phyloP scores from a whole-genome alignment of 352 stramenopile genomes.

The Globisporangium camurandrum region DNA sequence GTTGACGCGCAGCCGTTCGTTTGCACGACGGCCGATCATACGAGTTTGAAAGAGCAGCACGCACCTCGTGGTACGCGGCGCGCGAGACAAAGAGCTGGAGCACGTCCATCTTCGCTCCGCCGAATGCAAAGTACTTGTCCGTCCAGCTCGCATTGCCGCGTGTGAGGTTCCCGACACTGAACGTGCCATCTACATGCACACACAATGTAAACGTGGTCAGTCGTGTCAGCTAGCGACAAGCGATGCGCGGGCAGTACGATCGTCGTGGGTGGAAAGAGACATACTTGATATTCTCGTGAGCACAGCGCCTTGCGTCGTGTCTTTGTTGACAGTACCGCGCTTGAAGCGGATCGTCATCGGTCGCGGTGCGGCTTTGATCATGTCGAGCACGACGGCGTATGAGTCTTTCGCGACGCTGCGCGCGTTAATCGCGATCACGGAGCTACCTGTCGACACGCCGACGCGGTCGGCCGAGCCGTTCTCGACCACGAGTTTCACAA shows the following conservation, averaged over 20 bases:
- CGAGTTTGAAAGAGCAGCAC: neutral
- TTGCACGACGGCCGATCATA: too few species aligned
- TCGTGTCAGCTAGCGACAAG: too few species aligned
- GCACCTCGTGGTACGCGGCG: constrained; percentile 72
- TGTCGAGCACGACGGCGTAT: constrained; percentile 58
- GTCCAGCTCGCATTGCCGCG: constrained; percentile 69
- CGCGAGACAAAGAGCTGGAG: constrained; percentile 81
- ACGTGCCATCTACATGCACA: constrained; percentile 55
- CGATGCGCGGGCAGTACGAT: too few species aligned
- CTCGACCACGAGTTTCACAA: constrained; percentile 79
- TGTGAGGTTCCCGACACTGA: constrained; percentile 77
- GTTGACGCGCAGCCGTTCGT: too few species aligned
- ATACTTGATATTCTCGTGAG: constrained; percentile 80
- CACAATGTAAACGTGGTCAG: too few species aligned
- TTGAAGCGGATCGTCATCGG: constrained; percentile 72
- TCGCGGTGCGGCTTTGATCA: constrained; percentile 72
- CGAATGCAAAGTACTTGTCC: constrained; percentile 78
- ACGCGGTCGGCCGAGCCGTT: constrained; percentile 66
- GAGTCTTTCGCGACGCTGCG: constrained; percentile 43
- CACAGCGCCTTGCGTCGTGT: constrained; percentile 58
- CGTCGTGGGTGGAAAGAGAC: too few species aligned
- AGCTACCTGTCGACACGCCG: constrained; percentile 55
- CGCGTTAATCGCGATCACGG: constrained; percentile 66
- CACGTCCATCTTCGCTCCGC: constrained; percentile 72
- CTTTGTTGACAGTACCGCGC: constrained; percentile 51